Conservation (phyloP, 768 basidiomycete species). For the Gyrodon lividus region DNA sequence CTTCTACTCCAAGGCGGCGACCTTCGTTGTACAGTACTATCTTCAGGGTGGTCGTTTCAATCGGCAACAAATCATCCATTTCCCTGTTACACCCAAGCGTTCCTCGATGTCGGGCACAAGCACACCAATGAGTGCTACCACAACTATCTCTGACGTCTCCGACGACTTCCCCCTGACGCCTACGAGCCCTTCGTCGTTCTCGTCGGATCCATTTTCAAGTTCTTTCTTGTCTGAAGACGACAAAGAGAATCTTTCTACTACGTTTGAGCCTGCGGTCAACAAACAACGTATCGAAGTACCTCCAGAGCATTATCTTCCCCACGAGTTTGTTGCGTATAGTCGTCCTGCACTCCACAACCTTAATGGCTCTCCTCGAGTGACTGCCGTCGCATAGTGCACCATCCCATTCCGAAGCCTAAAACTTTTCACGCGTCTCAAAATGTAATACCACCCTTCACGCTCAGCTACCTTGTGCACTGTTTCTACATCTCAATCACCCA, state of each 20-base stretch:
- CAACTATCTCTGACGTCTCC: conserved; percentile 70
- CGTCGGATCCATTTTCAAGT: conserved; percentile 50
- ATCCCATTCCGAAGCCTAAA: conserved; percentile 47
- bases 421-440: conserved; percentile 64
- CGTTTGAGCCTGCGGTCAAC: conserved; percentile 72
- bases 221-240: conserved; percentile 63
- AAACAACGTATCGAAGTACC: conserved; percentile 66
- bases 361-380: conserved; percentile 56
- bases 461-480: conserved; percentile 60
- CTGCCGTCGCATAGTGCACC: conserved; percentile 57
- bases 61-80: conserved; percentile 42
- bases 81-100: conserved; percentile 64
- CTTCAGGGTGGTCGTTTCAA: conserved; percentile 80
- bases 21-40: conserved; percentile 91
- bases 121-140: conserved; percentile 76
- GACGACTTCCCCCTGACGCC: conserved; percentile 87
- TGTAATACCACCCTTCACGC: conserved; percentile 72
- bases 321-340: conserved; percentile 78
- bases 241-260: conserved; percentile 76
- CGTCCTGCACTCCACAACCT: conserved; percentile 76
- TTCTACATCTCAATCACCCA: conserved; percentile 65
- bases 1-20: conserved; percentile 95
- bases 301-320: conserved; percentile 76
- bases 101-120: conserved; percentile 49
- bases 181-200: conserved; percentile 57